phyloP scores from a whole-genome alignment of 192 early-diverging fungal genomes.

The Backusella mclennaniae region DNA sequence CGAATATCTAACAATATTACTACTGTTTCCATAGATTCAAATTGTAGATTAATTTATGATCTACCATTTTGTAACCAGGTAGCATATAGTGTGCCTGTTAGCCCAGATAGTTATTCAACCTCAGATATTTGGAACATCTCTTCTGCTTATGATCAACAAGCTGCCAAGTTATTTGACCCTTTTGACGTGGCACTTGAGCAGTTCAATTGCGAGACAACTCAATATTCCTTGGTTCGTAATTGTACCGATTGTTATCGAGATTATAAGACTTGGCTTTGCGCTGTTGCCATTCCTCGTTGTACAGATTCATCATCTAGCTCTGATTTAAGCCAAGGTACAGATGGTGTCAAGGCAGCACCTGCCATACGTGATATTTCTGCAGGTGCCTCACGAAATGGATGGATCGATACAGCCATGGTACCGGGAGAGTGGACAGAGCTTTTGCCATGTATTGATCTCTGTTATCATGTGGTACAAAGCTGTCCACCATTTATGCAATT shows the following conservation, averaged over 20 bases:
- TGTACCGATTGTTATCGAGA: constrained; percentile 52
- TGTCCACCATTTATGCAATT: constrained; percentile 57
- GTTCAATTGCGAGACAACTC: constrained; percentile 49
- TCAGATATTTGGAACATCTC: constrained; percentile 23
- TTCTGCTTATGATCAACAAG: constrained; percentile 43
- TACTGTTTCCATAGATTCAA: constrained; percentile 20
- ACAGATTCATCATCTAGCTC: constrained; percentile 19
- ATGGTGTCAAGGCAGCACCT: constrained; percentile 8
- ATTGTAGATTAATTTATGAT: constrained; percentile 50
- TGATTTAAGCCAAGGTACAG: constrained; percentile 9
- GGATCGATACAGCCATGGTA: constrained; percentile 23
- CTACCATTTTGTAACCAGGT: constrained; percentile 52
- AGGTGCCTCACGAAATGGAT: constrained; percentile 36
- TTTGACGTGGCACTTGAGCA: constrained; percentile 46
- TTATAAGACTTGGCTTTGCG: constrained; percentile 58
- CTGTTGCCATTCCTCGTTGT: constrained; percentile 56
- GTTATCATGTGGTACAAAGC: constrained; percentile 54
- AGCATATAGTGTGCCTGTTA: constrained; percentile 49
- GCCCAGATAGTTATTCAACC: neutral
- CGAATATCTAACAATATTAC: neutral
- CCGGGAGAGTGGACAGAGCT: constrained; percentile 47
- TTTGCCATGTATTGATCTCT: constrained; percentile 57
- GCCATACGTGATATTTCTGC: constrained; percentile 19
- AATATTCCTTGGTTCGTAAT: constrained; percentile 55
- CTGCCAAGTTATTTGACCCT: constrained; percentile 38